phyloP scores from a whole-genome alignment of 148 eudicot genomes.

The Talinum fruticosum region DNA sequence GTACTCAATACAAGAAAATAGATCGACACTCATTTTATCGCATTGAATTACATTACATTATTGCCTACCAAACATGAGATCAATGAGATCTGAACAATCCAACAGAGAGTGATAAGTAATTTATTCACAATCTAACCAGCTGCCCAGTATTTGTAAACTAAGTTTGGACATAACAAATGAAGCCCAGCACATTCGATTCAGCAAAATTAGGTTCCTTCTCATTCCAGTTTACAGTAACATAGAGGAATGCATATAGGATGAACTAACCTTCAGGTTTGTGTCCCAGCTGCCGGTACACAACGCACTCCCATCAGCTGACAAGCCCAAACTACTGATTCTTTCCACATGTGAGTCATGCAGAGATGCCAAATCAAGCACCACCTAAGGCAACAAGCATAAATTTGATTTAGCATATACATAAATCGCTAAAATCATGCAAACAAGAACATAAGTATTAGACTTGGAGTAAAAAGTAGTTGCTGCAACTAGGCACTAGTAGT shows the following conservation, averaged over 20 bases:
- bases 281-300: slow-evolving; percentile 98
- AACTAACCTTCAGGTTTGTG: slow-evolving; percentile 80
- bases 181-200: background rate
- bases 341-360: slow-evolving; percentile 76
- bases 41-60: too few species aligned
- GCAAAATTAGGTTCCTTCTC: background rate
- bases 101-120: background rate
- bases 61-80: too few species aligned
- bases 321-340: slow-evolving; percentile 81
- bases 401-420: background rate
- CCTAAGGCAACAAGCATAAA: slow-evolving; percentile 33
- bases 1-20: too few species aligned
- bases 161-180: background rate
- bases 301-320: slow-evolving; percentile 99
- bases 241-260: background rate
- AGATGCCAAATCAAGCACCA: slow-evolving; percentile 76
- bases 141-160: background rate
- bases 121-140: background rate
- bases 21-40: too few species aligned
- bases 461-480: background rate
- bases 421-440: background rate
- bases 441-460: background rate
- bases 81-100: background rate
- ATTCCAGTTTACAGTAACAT: background rate
- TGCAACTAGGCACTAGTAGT: background rate